Evolutionary conservation across 2,329 filamentous ascomycete genomes (phyloP).

Genomic region (Laburnicola sp.): DNA sequence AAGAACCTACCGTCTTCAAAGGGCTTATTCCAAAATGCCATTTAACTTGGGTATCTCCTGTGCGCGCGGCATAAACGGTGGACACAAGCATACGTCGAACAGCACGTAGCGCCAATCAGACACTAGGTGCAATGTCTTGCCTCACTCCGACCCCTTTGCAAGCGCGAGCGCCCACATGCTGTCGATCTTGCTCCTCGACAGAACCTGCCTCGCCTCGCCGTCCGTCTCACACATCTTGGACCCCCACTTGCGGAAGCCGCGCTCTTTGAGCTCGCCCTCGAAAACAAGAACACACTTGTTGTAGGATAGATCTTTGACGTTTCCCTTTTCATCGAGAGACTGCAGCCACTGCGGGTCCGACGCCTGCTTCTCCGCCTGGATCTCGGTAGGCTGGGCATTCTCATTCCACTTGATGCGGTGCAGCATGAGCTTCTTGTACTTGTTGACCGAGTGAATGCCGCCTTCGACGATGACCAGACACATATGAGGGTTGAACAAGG

Average conservation of each 20-base stretch:
- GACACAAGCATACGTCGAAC: too few relatives aligned
- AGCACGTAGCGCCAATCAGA: too few relatives aligned
- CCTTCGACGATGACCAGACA: constrained; percentile 92
- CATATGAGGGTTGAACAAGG: constrained; percentile 85
- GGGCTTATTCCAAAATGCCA: too few relatives aligned
- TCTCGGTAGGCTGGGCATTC: constrained; percentile 70
- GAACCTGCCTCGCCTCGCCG: constrained; percentile 77
- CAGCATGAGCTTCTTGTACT: constrained; percentile 91
- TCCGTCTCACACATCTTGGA: constrained; percentile 89
- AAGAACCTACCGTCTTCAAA: too few relatives aligned
- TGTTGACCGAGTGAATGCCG: constrained; percentile 77
- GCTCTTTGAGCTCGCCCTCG: constrained; percentile 82
- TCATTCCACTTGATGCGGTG: constrained; percentile 95
- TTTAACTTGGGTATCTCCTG: too few relatives aligned
- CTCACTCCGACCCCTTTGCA: constrained; percentile 64
- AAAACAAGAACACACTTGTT: constrained; percentile 87
- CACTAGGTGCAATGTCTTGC: not conserved
- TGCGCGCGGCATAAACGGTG: too few relatives aligned
- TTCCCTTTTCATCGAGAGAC: constrained; percentile 75
- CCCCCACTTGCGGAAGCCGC: constrained; percentile 85
- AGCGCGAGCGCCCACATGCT: constrained; percentile 92
- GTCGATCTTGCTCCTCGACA: constrained; percentile 84
- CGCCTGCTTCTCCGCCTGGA: constrained; percentile 61
- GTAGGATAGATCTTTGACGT: constrained; percentile 75
- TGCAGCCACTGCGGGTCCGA: constrained; percentile 73